Conservation (phyloP, 2,329 filamentous ascomycete species). For the Exophiala aquamarina region DNA sequence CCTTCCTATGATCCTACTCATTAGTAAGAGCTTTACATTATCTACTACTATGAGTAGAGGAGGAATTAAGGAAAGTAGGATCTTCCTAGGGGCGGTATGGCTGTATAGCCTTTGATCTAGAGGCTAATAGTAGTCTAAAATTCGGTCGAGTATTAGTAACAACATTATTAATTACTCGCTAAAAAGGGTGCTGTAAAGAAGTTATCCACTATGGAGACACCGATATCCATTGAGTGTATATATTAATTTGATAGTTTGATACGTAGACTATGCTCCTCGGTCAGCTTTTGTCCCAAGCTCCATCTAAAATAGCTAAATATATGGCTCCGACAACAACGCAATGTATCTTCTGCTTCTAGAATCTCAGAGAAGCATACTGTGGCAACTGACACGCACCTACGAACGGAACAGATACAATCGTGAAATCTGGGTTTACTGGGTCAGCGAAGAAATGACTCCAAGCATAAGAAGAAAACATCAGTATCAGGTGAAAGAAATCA, state of each 20-base stretch:
- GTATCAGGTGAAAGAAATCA: too few species aligned
- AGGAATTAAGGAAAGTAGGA: conserved; percentile 7
- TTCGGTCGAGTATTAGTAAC: conserved; percentile 17
- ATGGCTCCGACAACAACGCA: conserved; percentile 8
- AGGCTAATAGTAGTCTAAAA: conserved; percentile 16
- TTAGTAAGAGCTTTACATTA: conserved; percentile 6
- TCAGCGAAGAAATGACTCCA: background rate
- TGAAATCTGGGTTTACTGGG: too few species aligned
- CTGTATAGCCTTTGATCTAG: conserved; percentile 8
- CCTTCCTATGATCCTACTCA: conserved; percentile 8
- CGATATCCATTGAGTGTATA: conserved; percentile 12
- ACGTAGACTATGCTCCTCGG: conserved; percentile 12
- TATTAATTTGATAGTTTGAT: conserved; percentile 13
- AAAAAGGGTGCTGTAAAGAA: conserved; percentile 8
- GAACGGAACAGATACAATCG: too few species aligned
- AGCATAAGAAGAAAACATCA: too few species aligned
- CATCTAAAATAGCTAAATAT: too few species aligned
- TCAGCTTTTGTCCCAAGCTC: conserved; percentile 9
- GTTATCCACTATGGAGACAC: conserved; percentile 11
- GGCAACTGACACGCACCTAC: too few species aligned
- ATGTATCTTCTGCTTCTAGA: conserved; percentile 13
- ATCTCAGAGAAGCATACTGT: conserved; percentile 8
- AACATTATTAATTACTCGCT: conserved; percentile 12
- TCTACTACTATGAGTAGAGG: conserved; percentile 6
- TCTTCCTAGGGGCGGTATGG: conserved; percentile 10